These are phyloP conservation scores for Termitomyces heimii DNA, from an alignment of 768 basidiomycete genomes.

Conservation along the genomic window DNA sequence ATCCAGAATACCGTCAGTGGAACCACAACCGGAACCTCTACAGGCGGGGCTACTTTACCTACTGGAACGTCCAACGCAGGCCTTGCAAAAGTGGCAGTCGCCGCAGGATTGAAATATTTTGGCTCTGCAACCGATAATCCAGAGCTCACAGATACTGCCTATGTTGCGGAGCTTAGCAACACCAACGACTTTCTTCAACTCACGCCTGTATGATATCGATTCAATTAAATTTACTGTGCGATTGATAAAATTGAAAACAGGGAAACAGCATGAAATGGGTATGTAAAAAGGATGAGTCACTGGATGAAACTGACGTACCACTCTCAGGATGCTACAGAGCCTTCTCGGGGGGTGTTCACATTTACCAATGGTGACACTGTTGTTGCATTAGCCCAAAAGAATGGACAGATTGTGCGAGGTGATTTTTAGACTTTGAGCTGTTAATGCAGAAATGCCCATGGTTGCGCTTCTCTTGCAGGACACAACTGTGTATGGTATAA, in stretches of 20 bases:
- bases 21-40: neutral
- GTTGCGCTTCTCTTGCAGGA: constrained; percentile 18
- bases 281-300: neutral
- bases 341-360: constrained; percentile 37
- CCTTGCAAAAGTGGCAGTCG: constrained; percentile 43
- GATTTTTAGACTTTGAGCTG: neutral
- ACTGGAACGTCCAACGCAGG: constrained; percentile 20
- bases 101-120: constrained; percentile 43
- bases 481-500: constrained; percentile 48
- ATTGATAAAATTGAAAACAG: constrained; percentile 9
- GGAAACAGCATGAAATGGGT: constrained; percentile 59
- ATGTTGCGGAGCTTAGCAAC: constrained; percentile 34
- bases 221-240: neutral
- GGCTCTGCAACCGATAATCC: constrained; percentile 46
- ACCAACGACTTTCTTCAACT: constrained; percentile 37
- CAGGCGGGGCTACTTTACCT: neutral
- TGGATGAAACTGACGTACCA: neutral
- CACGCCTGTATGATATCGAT: constrained; percentile 30
- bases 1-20: constrained; percentile 1
- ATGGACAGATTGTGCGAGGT: constrained; percentile 44
- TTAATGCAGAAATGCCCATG: neutral
- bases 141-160: constrained; percentile 37
- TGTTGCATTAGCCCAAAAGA: constrained; percentile 36
- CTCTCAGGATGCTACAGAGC: constrained; percentile 46
- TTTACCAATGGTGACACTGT: constrained; percentile 40